Conservation (phyloP, 2,329 filamentous ascomycete genomes). For the Verticillium tricorpus region DNA sequence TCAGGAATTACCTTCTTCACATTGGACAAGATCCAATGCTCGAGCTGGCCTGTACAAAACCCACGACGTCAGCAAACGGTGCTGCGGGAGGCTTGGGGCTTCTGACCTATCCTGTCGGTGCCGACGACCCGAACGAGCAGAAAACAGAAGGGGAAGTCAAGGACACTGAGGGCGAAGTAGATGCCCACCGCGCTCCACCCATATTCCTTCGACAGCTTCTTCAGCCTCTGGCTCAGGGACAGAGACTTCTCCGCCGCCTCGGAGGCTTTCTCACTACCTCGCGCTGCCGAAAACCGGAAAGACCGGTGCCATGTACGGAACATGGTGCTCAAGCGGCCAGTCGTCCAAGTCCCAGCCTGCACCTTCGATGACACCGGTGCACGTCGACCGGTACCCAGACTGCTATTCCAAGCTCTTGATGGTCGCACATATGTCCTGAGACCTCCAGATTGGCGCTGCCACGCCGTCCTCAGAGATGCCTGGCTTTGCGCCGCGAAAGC, state of each 20-base stretch:
- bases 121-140: constrained; percentile 78
- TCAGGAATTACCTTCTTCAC: constrained; percentile 57
- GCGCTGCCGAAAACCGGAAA: constrained; percentile 11
- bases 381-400: neutral
- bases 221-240: constrained; percentile 67
- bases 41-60: constrained; percentile 47
- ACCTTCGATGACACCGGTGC: neutral
- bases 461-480: constrained; percentile 6
- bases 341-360: constrained; percentile 1
- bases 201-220: constrained; percentile 85
- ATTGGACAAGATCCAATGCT: constrained; percentile 62
- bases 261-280: constrained; percentile 3
- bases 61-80: neutral
- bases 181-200: constrained; percentile 93
- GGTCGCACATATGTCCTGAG: neutral
- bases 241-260: constrained; percentile 22
- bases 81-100: neutral
- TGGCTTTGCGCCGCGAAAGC: constrained; percentile 7
- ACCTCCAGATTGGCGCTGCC: constrained; percentile 6
- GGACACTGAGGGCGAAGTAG: constrained; percentile 73
- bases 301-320: constrained; percentile 5
- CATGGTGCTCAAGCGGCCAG: constrained; percentile 6
- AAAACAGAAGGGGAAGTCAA: constrained; percentile 96
- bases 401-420: neutral
- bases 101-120: constrained; percentile 75